Percentiles rank a stretch among this genome's conserved stretches.
Evolutionary conservation across 768 basidiomycete genomes (phyloP).

Genomic region (Dendrothele bispora): DNA sequence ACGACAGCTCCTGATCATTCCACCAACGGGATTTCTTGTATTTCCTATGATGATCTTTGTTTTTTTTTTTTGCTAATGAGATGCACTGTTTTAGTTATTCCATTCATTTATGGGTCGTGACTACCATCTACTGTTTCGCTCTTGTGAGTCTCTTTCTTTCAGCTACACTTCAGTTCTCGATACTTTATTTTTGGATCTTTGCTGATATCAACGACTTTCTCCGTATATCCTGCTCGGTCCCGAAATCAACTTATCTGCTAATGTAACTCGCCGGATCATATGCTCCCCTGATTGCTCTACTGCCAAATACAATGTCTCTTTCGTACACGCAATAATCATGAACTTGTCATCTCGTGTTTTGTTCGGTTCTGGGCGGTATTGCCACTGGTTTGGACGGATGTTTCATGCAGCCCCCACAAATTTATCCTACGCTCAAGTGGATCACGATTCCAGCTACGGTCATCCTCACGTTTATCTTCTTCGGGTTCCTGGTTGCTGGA

Average conservation of each 20-base stretch:
- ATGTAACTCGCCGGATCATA: too few relatives aligned
- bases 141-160: conserved; percentile 47
- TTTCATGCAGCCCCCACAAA: conserved; percentile 38
- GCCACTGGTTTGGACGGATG: background rate
- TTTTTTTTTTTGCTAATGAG: background rate
- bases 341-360: conserved; percentile 1
- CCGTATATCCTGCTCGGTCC: too few relatives aligned
- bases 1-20: too few relatives aligned
- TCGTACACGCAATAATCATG: too few relatives aligned
- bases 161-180: too few relatives aligned
- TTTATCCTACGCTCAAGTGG: conserved; percentile 35
- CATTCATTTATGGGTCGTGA: conserved; percentile 68
- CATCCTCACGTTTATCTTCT: conserved; percentile 57
- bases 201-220: too few relatives aligned
- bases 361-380: background rate
- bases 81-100: conserved; percentile 51
- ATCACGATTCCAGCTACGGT: conserved; percentile 42
- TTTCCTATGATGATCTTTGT: background rate
- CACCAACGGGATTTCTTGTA: too few relatives aligned
- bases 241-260: too few relatives aligned
- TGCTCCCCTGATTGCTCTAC: too few relatives aligned
- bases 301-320: too few relatives aligned
- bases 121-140: conserved; percentile 56
- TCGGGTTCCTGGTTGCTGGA: conserved; percentile 71
- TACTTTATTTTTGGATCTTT: too few relatives aligned